Conservation (phyloP, 2,329 filamentous ascomycete species). For the Coniochaeta hoffmannii region DNA sequence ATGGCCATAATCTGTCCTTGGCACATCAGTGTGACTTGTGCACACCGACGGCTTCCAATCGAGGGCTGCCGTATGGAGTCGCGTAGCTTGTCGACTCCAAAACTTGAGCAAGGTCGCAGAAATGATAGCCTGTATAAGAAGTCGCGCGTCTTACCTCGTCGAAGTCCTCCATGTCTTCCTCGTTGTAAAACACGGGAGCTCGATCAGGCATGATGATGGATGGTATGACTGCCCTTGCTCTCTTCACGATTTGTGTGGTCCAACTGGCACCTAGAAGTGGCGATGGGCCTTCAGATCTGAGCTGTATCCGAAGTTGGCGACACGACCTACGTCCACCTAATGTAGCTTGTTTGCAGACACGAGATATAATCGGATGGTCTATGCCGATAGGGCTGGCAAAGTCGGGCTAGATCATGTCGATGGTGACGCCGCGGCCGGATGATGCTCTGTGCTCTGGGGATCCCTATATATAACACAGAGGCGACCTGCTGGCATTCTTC, state of each 20-base stretch:
- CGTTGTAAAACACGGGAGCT: neutral
- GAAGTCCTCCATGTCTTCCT: neutral
- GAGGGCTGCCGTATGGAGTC: too few species aligned
- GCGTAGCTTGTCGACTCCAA: too few species aligned
- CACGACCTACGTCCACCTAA: neutral
- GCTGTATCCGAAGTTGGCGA: neutral
- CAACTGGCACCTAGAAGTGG: neutral
- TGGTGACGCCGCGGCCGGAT: neutral
- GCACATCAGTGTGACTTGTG: neutral
- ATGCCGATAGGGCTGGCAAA: neutral
- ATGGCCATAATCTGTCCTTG: neutral
- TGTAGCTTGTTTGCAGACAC: neutral
- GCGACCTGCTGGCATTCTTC: too few species aligned
- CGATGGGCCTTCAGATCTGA: neutral
- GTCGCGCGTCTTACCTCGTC: neutral
- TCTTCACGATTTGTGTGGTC: neutral
- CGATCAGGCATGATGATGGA: neutral
- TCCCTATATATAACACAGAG: neutral
- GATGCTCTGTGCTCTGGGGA: neutral
- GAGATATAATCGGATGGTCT: neutral
- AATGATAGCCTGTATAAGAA: neutral
- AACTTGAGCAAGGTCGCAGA: neutral
- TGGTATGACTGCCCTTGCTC: neutral
- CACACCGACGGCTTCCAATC: too few species aligned
- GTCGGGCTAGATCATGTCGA: neutral